Percentiles rank a stretch among this genome's conserved stretches.
phyloP scores from a whole-genome alignment of 1,284 basidiomycete species.

The Ustilago sp. region DNA sequence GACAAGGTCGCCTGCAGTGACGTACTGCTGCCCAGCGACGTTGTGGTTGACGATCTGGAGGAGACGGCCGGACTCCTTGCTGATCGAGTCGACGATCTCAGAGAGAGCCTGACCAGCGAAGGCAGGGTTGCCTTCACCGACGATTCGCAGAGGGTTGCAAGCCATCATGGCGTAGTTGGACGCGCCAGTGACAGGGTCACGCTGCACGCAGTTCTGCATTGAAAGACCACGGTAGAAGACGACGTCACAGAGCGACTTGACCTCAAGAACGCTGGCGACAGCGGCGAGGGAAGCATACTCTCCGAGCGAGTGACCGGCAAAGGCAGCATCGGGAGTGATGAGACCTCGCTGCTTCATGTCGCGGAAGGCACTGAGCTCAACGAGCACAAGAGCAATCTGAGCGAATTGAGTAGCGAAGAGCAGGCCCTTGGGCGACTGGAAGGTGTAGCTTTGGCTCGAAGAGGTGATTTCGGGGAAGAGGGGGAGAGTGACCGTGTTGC shows the following conservation, averaged over 20 bases:
- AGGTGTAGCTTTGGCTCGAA: constrained; percentile 79
- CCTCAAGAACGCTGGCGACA: constrained; percentile 93
- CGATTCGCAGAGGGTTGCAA: constrained; percentile 94
- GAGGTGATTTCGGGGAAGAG: constrained; percentile 65
- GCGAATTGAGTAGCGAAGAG: constrained; percentile 98
- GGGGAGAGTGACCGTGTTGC: constrained; percentile 73
- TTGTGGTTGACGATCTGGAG: constrained; percentile 91
- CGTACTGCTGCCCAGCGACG: constrained; percentile 81
- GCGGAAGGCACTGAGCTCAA: constrained; percentile 96
- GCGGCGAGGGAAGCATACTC: constrained; percentile 98
- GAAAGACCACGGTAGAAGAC: constrained; percentile 99
- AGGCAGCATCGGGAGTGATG: constrained; percentile 88
- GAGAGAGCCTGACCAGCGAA: constrained; percentile 89
- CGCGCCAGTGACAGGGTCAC: constrained; percentile 54
- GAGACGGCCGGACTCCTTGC: constrained; percentile 78
- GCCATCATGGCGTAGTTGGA: constrained; percentile 92
- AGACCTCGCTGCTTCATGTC: constrained; percentile 97
- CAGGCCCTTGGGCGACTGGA: constrained; percentile 93
- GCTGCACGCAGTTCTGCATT: constrained; percentile 74
- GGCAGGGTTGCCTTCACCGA: constrained; percentile 54
- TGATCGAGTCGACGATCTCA: constrained; percentile 84
- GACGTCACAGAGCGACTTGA: constrained; percentile 95
- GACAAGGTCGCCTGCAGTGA: constrained; percentile 94
- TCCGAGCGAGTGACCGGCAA: constrained; percentile 96
- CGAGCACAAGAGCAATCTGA: constrained; percentile 92